Conservation (phyloP, 108 stramenopile species). For the Tribonema minus region DNA sequence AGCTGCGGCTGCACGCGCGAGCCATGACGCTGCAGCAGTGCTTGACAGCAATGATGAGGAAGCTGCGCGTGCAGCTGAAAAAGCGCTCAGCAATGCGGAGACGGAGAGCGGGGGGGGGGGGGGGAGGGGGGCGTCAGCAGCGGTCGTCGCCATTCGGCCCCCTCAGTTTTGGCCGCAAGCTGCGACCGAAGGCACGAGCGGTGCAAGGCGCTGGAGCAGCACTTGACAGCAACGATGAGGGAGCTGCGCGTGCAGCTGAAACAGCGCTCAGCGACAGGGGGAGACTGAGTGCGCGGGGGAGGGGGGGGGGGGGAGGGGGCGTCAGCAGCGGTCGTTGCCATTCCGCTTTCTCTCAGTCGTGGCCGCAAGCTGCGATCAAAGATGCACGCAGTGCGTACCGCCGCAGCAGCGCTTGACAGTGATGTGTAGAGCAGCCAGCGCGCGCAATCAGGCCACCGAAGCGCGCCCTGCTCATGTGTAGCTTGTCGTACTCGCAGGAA, state of each 20-base stretch:
- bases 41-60: not conserved
- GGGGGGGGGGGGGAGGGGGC: not conserved
- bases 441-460: too few species aligned
- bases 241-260: not conserved
- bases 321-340: not conserved
- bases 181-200: not conserved
- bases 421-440: too few species aligned
- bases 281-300: too few species aligned
- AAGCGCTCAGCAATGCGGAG: too few species aligned
- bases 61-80: too few species aligned
- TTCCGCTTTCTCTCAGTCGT: not conserved
- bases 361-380: not conserved
- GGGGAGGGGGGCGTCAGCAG: not conserved
- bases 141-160: too few species aligned
- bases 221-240: slow-evolving; percentile 4
- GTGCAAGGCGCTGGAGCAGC: not conserved
- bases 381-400: not conserved
- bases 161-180: not conserved
- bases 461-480: too few species aligned
- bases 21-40: not conserved
- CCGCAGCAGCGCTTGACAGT: not conserved
- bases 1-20: not conserved
- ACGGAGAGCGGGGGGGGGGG: too few species aligned
- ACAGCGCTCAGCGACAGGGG: too few species aligned
- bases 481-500: too few species aligned